phyloP scores from a whole-genome alignment of 352 stramenopile genomes.

The Phytophthora foliorum region DNA sequence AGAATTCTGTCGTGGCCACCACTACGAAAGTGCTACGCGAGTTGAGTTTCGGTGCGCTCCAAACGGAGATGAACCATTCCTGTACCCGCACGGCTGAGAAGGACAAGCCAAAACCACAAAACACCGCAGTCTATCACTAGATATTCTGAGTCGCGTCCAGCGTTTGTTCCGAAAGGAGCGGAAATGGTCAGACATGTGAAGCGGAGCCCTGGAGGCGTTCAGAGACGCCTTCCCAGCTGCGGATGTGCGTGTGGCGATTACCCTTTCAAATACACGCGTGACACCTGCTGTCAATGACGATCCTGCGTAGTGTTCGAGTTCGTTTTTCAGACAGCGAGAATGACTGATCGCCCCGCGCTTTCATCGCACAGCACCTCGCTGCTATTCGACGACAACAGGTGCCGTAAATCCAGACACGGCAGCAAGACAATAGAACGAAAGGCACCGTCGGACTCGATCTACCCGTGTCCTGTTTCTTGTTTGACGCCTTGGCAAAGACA shows the following conservation, averaged over 20 bases:
- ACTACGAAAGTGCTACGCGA: slow-evolving; percentile 5
- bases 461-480: slow-evolving; percentile 11
- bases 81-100: neutral
- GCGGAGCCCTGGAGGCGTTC: slow-evolving; percentile 12
- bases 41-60: neutral
- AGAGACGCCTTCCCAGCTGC: slow-evolving; percentile 19
- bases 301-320: neutral
- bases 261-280: neutral
- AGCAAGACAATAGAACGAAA: slow-evolving; percentile 12
- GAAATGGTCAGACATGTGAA: slow-evolving; percentile 25
- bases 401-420: slow-evolving; percentile 16
- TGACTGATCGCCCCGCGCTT: slow-evolving; percentile 2
- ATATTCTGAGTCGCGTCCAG: slow-evolving; percentile 19
- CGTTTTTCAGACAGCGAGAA: slow-evolving; percentile 19
- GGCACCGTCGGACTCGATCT: neutral
- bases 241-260: slow-evolving; percentile 3
- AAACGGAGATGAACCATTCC: too few relatives aligned
- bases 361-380: slow-evolving; percentile 16
- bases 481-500: neutral
- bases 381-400: neutral
- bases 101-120: slow-evolving; percentile 12
- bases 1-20: neutral
- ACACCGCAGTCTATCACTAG: slow-evolving; percentile 18
- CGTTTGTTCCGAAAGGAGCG: neutral
- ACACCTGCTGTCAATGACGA: slow-evolving; percentile 24